phyloP scores from a whole-genome alignment of 1,284 basidiomycete species.

The Earliella scabrosa region DNA sequence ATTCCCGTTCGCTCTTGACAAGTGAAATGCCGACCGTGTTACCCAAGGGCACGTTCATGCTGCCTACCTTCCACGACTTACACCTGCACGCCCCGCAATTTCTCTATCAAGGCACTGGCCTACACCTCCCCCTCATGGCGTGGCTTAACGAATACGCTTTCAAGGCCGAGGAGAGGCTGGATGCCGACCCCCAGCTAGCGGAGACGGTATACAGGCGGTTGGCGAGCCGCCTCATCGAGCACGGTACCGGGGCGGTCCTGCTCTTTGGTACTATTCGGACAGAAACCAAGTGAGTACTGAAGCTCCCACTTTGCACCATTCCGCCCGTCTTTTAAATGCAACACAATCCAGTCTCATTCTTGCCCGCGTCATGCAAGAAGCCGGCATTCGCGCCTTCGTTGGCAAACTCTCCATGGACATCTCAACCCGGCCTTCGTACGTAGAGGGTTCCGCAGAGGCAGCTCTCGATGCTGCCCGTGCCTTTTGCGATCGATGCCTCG shows the following conservation, averaged over 20 bases:
- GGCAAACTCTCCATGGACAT: conserved; percentile 89
- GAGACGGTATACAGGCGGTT: conserved; percentile 68
- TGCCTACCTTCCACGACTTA: conserved; percentile 81
- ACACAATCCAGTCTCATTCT: conserved; percentile 63
- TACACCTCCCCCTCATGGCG: conserved; percentile 82
- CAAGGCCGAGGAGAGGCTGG: conserved; percentile 77
- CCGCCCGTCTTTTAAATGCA: not conserved
- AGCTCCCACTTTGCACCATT: too few relatives aligned
- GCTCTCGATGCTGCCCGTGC: conserved; percentile 55
- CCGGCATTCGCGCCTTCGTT: conserved; percentile 78
- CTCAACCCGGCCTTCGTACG: conserved; percentile 72
- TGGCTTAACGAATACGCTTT: conserved; percentile 83
- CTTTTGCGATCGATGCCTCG: conserved; percentile 60
- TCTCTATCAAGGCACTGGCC: conserved; percentile 82
- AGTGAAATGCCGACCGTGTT: conserved; percentile 37
- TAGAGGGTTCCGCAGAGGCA: conserved; percentile 57
- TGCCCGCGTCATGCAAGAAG: conserved; percentile 68
- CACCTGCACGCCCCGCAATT: conserved; percentile 89
- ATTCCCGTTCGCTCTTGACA: conserved; percentile 38
- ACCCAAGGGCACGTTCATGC: conserved; percentile 63
- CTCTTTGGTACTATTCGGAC: conserved; percentile 83
- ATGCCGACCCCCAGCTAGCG: conserved; percentile 63
- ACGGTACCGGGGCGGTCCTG: conserved; percentile 77
- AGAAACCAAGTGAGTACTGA: conserved; percentile 69
- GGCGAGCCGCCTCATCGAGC: conserved; percentile 63